Conservation (phyloP, 805 yeast species). For the Lachancea cidri region DNA sequence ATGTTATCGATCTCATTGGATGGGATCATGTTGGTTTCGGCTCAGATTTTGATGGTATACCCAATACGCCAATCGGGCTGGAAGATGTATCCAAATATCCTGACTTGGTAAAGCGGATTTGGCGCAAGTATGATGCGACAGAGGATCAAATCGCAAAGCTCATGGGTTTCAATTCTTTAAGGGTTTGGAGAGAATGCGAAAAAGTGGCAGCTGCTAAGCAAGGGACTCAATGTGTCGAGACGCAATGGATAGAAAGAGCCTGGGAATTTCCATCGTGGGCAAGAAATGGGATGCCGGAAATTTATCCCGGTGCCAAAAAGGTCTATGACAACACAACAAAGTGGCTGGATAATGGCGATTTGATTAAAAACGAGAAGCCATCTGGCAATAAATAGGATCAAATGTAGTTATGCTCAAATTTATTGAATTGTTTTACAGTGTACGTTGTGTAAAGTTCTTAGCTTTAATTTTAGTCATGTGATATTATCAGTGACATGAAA, state of each 20-base stretch:
- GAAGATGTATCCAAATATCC: conserved; percentile 55
- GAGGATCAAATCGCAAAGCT: conserved; percentile 41
- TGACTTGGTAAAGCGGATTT: conserved; percentile 36
- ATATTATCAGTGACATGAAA: too few species aligned
- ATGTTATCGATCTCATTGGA: conserved; percentile 41
- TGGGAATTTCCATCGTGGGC: conserved; percentile 39
- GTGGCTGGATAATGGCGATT: conserved; percentile 1
- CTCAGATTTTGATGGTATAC: conserved; percentile 50
- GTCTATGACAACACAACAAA: background rate
- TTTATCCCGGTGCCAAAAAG: conserved; percentile 32
- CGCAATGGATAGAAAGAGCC: conserved; percentile 39
- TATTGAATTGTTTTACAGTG: too few species aligned
- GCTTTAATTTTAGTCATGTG: too few species aligned
- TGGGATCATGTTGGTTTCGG: conserved; percentile 51
- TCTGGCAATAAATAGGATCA: too few species aligned
- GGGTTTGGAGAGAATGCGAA: conserved; percentile 41
- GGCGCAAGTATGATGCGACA: conserved; percentile 35
- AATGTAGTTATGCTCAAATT: too few species aligned
- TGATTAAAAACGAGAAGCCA: background rate
- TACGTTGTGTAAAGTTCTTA: too few species aligned
- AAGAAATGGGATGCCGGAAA: conserved; percentile 33
- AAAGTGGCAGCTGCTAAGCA: conserved; percentile 13
- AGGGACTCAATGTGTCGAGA: conserved; percentile 26
- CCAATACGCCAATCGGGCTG: conserved; percentile 43
- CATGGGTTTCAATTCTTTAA: conserved; percentile 42